Percentiles rank a stretch among this genome's conserved stretches.
These are phyloP conservation scores for Beauveria asiatica DNA, from an alignment of 2,329 filamentous ascomycete genomes.

Conservation along the genomic window DNA sequence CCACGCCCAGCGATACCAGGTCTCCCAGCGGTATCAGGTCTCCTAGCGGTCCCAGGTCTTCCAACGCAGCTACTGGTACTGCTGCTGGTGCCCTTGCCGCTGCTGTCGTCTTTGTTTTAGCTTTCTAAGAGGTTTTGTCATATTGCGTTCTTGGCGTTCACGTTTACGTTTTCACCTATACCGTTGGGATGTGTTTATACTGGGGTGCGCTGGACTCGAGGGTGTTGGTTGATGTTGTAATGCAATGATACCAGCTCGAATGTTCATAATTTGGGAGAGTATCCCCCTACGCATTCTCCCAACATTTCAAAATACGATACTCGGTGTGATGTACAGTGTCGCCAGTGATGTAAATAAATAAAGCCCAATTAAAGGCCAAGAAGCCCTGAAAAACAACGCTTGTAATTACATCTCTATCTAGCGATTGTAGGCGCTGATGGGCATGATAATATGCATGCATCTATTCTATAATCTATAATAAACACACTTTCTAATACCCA, in stretches of 20 bases:
- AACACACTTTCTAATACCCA: not conserved
- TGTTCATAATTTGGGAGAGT: too few relatives aligned
- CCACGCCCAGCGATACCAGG: not conserved
- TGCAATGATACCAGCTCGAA: not conserved
- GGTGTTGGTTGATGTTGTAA: not conserved
- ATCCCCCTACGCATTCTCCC: too few relatives aligned
- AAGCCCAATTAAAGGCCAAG: too few relatives aligned
- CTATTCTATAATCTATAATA: not conserved
- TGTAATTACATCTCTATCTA: not conserved
- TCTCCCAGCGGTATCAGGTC: not conserved
- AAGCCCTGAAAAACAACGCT: not conserved
- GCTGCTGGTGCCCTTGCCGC: slow-evolving; percentile 1
- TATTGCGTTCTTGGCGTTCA: not conserved
- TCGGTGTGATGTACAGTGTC: too few relatives aligned
- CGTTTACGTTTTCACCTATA: not conserved
- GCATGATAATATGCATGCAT: not conserved
- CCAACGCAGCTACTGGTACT: slow-evolving; percentile 5
- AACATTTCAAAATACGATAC: too few relatives aligned
- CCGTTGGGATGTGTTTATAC: not conserved
- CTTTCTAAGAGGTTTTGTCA: not conserved
- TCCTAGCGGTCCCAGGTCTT: too few relatives aligned
- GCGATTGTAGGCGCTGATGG: not conserved
- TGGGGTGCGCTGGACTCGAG: not conserved
- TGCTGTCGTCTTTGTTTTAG: not conserved
- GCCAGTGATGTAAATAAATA: too few relatives aligned